These are phyloP conservation scores for Dimargaris verticillata DNA, from an alignment of 192 early-diverging fungal genomes.

Conservation along the genomic window DNA sequence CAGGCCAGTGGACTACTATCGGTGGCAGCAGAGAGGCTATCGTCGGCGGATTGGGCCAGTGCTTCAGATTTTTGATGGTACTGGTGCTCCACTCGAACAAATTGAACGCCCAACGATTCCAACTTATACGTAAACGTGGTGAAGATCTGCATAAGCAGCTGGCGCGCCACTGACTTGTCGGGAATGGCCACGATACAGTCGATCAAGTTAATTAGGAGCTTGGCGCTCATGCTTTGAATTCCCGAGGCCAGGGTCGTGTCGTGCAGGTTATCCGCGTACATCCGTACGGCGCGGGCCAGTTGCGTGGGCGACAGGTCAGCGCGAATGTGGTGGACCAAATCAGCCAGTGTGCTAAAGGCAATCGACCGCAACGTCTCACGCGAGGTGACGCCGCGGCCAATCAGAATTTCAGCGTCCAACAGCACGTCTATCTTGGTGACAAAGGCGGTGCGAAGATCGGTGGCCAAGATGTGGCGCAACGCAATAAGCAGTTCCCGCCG, in stretches of 20 bases:
- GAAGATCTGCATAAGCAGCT: conserved; percentile 62
- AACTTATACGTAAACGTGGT: conserved; percentile 53
- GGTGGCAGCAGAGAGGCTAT: no score
- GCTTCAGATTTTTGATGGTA: neutral
- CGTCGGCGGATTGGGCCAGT: neutral
- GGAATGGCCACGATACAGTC: conserved; percentile 66
- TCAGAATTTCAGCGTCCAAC: conserved; percentile 82
- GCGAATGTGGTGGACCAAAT: conserved; percentile 90
- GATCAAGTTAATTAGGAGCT: conserved; percentile 77
- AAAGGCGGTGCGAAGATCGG: conserved; percentile 79
- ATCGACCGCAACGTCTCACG: conserved; percentile 82
- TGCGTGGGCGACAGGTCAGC: conserved; percentile 64
- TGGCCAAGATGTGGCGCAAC: conserved; percentile 83
- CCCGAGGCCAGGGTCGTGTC: conserved; percentile 77
- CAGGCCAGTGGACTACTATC: neutral
- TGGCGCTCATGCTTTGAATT: conserved; percentile 94
- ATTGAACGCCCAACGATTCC: neutral
- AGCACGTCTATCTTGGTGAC: conserved; percentile 82
- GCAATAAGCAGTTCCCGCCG: conserved; percentile 94
- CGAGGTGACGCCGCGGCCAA: conserved; percentile 83
- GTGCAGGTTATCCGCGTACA: conserved; percentile 84
- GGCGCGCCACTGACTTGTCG: conserved; percentile 42
- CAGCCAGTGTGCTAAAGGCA: conserved; percentile 88
- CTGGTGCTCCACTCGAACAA: neutral
- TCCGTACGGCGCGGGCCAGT: conserved; percentile 67